phyloP scores from a whole-genome alignment of 371 early-diverging fungal genomes.

The Mucor sp. region DNA sequence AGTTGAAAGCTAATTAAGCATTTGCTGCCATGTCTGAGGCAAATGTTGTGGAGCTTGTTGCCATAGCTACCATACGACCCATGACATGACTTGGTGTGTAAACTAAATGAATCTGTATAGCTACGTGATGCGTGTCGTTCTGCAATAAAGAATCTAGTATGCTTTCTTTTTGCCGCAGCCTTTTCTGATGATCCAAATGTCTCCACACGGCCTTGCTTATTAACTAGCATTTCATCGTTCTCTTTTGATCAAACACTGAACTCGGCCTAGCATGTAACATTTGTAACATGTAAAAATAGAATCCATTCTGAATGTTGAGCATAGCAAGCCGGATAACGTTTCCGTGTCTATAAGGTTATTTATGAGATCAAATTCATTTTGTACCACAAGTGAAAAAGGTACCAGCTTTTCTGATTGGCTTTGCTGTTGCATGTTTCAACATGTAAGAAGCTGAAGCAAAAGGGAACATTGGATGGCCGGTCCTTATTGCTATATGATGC shows the following conservation, averaged over 20 bases:
- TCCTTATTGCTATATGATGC: neutral
- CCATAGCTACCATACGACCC: too few species aligned
- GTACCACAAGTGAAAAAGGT: neutral
- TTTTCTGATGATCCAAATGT: too few species aligned
- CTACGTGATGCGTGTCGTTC: neutral
- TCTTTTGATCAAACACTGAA: neutral
- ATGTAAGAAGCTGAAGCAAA: neutral
- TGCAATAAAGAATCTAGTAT: neutral
- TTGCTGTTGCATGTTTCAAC: neutral
- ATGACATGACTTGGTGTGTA: too few species aligned
- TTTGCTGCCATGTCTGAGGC: too few species aligned
- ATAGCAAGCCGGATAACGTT: neutral
- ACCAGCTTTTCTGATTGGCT: neutral
- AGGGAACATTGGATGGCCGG: neutral
- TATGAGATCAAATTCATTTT: neutral
- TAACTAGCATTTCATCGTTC: neutral
- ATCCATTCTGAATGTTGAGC: neutral
- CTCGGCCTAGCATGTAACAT: neutral
- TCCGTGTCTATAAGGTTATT: neutral
- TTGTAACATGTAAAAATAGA: neutral
- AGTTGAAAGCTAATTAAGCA: too few species aligned
- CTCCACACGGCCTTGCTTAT: too few species aligned
- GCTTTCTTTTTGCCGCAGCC: too few species aligned
- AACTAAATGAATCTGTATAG: neutral
- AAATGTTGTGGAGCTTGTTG: too few species aligned